Evolutionary conservation across 208 protist species (phyloP), one percentile per base, ranked within the genome.

Genomic region (Kentomonas sorsogonicus): DNA sequence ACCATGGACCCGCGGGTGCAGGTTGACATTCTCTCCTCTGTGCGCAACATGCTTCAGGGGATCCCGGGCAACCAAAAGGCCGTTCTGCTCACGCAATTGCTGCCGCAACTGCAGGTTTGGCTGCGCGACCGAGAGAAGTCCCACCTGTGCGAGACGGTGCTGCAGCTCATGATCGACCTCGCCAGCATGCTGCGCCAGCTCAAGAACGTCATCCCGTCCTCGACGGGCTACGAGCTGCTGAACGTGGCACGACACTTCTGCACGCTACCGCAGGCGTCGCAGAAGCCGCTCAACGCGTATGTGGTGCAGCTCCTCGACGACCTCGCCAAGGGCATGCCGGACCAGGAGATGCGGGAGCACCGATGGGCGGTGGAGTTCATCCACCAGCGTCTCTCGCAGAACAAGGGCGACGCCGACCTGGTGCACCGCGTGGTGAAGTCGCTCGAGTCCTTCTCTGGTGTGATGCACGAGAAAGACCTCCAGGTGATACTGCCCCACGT

Each of bases 361-460:
- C 66, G 85, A 3, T 95, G 88, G 85, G 79, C 88, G 25, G 74
- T 92, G n/a, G 84, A 90, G 71, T 95, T 92, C 63, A 90, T 92
- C 63, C 85, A 95, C 54, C 84, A 95, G 67, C 80, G 88, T 5
- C 74, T 95, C 15, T 88, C 80, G 16, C 88, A 92, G 58, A 88
- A 92, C 62, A 90, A 91, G 52, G 78, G 73, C 36, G 85, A 95
- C 55, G 64, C 89, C 10, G 82, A 86, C 31, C 57, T 95, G 15
- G 69, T 95, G 23, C 68, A 84, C 33, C 74, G 80, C 34, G 80
- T 89, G n/a, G 82, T 95, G 22, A 87, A 90, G 60, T 82, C 84
- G 16, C 57, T 95, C 3, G 83, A 91, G 61, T 95, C 85, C 13
- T 95, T 91, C 57, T 70, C 86, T 30, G 76, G 69, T 0, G 82